Conservation (phyloP, 2,329 filamentous ascomycete species). For the Capronia americana region DNA sequence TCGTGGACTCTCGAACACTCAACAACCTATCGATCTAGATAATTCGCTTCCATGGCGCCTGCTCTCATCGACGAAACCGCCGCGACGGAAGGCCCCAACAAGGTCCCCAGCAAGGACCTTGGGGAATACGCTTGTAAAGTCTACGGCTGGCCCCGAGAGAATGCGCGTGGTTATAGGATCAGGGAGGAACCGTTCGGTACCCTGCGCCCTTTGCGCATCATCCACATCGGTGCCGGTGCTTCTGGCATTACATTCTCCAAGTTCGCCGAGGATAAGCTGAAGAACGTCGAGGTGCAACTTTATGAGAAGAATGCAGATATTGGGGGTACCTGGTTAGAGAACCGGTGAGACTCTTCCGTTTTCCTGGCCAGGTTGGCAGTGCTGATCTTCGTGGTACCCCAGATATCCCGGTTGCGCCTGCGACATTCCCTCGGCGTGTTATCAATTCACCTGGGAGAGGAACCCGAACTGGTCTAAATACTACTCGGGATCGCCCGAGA, state of each 20-base stretch:
- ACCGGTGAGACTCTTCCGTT: constrained; percentile 35
- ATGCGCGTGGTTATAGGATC: constrained; percentile 25
- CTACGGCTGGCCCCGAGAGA: too few relatives aligned
- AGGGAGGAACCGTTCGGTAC: constrained; percentile 27
- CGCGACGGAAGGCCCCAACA: too few relatives aligned
- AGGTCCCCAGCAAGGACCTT: too few relatives aligned
- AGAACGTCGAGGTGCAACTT: constrained; percentile 37
- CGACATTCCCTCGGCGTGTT: constrained; percentile 49
- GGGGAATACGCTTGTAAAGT: too few relatives aligned
- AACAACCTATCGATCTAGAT: too few relatives aligned
- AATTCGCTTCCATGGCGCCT: too few relatives aligned
- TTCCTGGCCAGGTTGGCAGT: too few relatives aligned
- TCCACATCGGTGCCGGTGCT: constrained; percentile 50
- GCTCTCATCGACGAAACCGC: too few relatives aligned
- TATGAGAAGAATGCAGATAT: constrained; percentile 43
- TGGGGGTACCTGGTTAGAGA: constrained; percentile 46
- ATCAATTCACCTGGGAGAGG: constrained; percentile 41
- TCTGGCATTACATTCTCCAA: constrained; percentile 50
- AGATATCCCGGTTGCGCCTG: constrained; percentile 52
- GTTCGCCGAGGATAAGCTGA: constrained; percentile 34
- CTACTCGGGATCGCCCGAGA: constrained; percentile 40
- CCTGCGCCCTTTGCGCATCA: constrained; percentile 40
- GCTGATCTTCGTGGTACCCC: not conserved
- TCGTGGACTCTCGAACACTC: too few relatives aligned
- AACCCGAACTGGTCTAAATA: constrained; percentile 36